Evolutionary conservation across 768 basidiomycete species (phyloP).

Genomic region (Phallus indusiatus): DNA sequence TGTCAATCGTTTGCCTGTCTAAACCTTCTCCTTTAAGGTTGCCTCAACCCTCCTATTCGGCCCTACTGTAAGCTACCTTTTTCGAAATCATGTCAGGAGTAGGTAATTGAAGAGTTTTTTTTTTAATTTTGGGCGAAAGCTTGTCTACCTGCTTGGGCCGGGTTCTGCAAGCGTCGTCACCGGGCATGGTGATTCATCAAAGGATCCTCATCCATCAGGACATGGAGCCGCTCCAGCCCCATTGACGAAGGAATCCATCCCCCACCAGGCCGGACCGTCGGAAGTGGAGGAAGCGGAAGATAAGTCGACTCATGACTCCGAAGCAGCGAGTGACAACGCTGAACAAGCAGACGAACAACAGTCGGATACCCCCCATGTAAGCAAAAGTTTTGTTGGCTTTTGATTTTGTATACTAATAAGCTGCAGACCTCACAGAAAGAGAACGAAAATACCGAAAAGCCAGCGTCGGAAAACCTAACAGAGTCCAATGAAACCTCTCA

Average conservation of each 20-base stretch:
- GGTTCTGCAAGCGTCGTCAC: neutral
- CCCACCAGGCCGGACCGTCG: neutral
- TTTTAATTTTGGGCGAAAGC: too few relatives aligned
- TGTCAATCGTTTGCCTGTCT: neutral
- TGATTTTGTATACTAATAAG: too few relatives aligned
- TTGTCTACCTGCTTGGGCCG: slow-evolving; percentile 2
- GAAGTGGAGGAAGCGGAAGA: too few relatives aligned
- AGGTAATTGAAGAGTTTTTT: neutral
- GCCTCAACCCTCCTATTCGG: neutral
- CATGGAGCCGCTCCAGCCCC: slow-evolving; percentile 1
- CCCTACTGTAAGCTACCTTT: neutral
- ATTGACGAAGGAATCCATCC: neutral
- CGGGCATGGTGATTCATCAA: neutral
- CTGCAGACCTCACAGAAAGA: too few relatives aligned
- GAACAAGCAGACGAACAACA: too few relatives aligned
- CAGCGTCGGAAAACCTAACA: too few relatives aligned
- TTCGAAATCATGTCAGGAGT: neutral
- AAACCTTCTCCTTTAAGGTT: neutral
- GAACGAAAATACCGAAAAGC: too few relatives aligned
- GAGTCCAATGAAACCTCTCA: too few relatives aligned
- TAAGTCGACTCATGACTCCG: too few relatives aligned
- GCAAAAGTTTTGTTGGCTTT: too few relatives aligned
- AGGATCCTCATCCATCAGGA: neutral
- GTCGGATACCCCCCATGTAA: too few relatives aligned
- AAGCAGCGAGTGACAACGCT: too few relatives aligned